Evolutionary conservation across 108 stramenopile species (phyloP), one percentile per base, ranked within the genome.

Genomic region (Mediolabrus comicus): DNA sequence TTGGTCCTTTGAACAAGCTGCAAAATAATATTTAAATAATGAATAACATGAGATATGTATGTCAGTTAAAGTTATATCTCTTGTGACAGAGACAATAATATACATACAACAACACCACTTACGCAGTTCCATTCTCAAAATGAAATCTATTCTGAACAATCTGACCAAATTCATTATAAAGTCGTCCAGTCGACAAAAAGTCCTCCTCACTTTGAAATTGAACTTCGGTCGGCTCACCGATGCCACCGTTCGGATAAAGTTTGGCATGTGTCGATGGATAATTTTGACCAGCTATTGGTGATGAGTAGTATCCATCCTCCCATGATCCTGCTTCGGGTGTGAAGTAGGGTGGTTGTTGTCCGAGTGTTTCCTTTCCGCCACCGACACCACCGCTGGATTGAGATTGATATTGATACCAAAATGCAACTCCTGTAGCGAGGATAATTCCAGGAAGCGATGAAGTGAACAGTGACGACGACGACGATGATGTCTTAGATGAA

Each of bases 151-250:
- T 54, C 43, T 79, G 77, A 10, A 79, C 77, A 39, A 79, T 79
- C 54, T 79, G 77, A 16, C 77, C 77, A 29, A 69, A 53, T 32
- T 79, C 77, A 30, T 79, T 79, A 59, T 79, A 79, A 16, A 79
- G 67, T 29, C 77, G 30, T 11, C 77, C 77, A 11, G 69, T 16
- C 25, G 56, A 32, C 24, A 74, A 55, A 55, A 79, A 79, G 14
- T 74, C 67, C 29, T 67, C 66, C 17, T 74, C 66, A 58, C 17
- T 74, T 10, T 49, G 26, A 31, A 79, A 79, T 22, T 49, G 53
- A 7, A 68, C 59, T 31, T 32, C 52, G 34, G 46, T 67, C 19
- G 77, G 72, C 19, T 59, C 59, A 19, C 77, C 77, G 11, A 38
- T 41, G 22, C 77, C 77, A 13, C 77, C 77, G 39, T 79, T 79